phyloP scores from a whole-genome alignment of 331 rosid species.

The Stylosanthes scabra region DNA sequence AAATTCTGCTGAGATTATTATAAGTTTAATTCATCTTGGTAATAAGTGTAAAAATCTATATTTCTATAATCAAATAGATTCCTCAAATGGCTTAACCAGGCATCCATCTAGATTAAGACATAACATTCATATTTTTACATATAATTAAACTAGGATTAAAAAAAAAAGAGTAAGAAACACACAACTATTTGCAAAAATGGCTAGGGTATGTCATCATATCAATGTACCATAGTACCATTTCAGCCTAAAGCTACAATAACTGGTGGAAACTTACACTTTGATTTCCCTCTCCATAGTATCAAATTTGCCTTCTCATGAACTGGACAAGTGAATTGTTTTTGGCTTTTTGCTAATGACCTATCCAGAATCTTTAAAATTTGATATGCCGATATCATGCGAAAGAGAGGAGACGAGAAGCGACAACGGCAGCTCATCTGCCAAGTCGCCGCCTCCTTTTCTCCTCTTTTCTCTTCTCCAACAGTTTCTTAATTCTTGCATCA shows the following conservation, averaged over 20 bases:
- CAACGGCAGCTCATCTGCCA: conserved; percentile 38
- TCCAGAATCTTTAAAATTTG: conserved; percentile 20
- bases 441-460: conserved; percentile 46
- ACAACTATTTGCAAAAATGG: background rate
- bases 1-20: no score
- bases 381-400: conserved; percentile 25
- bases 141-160: background rate
- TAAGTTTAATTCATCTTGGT: no score
- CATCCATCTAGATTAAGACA: background rate
- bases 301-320: conserved; percentile 19
- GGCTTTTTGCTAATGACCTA: background rate
- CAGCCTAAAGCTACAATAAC: conserved; percentile 13
- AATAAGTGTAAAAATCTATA: no score
- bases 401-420: conserved; percentile 3
- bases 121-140: background rate
- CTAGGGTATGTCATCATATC: no score
- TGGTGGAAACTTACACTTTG: conserved; percentile 6
- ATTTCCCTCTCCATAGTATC: background rate
- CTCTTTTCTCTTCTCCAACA: conserved; percentile 40
- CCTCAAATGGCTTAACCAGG: no score
- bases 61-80: no score
- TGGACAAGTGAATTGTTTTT: background rate
- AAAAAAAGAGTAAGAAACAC: background rate
- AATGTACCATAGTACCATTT: conserved; percentile 13
- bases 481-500: conserved; percentile 24